phyloP scores from a whole-genome alignment of 1,139 yeast species.

The Hemisphaericaspora subhashii region DNA sequence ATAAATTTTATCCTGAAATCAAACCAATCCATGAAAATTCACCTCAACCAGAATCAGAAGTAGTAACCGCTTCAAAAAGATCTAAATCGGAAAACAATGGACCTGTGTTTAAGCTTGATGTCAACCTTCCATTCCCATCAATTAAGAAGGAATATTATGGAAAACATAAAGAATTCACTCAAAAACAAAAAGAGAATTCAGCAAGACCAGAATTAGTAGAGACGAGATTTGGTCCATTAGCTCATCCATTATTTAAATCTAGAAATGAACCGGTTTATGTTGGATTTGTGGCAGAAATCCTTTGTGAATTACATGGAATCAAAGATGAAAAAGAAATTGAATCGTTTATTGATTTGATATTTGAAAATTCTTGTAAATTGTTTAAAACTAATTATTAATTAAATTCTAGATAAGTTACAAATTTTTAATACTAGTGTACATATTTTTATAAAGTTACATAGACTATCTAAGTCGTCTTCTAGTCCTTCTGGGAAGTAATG shows the following conservation, averaged over 20 bases:
- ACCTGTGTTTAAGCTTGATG: slow-evolving; percentile 28
- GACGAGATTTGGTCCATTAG: slow-evolving; percentile 29
- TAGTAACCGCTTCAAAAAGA: slow-evolving; percentile 6
- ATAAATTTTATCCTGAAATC: slow-evolving; percentile 51
- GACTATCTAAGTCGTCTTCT: slow-evolving; percentile 5
- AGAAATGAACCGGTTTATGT: slow-evolving; percentile 91
- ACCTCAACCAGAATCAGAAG: slow-evolving; percentile 4
- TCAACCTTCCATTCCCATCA: slow-evolving; percentile 58
- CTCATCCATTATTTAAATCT: slow-evolving; percentile 67
- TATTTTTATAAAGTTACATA: too few relatives aligned
- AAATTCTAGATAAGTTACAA: too few relatives aligned
- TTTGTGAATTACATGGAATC: slow-evolving; percentile 53
- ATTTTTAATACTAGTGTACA: too few relatives aligned
- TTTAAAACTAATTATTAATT: slow-evolving; percentile 49
- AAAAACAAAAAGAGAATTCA: slow-evolving; percentile 13
- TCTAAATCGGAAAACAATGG: slow-evolving; percentile 7
- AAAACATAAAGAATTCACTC: slow-evolving; percentile 30
- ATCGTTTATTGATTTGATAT: slow-evolving; percentile 59
- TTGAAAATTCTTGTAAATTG: slow-evolving; percentile 59
- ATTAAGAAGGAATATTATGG: slow-evolving; percentile 64
- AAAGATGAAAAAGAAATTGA: slow-evolving; percentile 47
- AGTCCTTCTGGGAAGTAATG: slow-evolving; percentile 2
- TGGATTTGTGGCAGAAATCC: slow-evolving; percentile 76
- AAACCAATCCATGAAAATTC: slow-evolving; percentile 2
- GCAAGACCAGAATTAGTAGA: slow-evolving; percentile 10